A percentile compares a stretch with the other conserved stretches of the same genome.
Conservation (phyloP, 352 stramenopile genomes). For the Phytopythium cucurbitacearum region DNA sequence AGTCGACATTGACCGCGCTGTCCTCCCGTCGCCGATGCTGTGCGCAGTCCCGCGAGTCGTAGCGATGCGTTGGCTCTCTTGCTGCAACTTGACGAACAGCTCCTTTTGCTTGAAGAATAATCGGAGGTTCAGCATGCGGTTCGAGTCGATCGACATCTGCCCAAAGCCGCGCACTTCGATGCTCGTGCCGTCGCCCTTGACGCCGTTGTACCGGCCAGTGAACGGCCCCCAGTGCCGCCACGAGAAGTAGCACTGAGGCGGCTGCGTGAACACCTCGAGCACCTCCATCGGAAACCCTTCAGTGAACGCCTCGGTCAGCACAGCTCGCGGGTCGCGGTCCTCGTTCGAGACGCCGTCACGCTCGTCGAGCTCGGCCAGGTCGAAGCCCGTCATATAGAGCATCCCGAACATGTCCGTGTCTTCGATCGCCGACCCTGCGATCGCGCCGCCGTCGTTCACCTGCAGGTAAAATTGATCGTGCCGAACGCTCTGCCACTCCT, state of each 20-base stretch:
- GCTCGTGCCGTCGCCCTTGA: constrained; percentile 51
- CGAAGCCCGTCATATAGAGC: constrained; percentile 43
- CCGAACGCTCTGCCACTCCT: constrained; percentile 56
- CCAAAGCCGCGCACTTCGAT: constrained; percentile 71
- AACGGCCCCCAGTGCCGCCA: constrained; percentile 82
- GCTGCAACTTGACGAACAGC: constrained; percentile 43
- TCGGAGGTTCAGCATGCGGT: constrained; percentile 41
- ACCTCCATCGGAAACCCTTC: constrained; percentile 81
- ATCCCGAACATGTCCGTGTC: constrained; percentile 73
- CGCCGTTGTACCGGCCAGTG: constrained; percentile 54
- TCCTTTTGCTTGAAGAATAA: constrained; percentile 71
- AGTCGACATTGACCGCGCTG: constrained; percentile 3
- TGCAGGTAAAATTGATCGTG: constrained; percentile 64
- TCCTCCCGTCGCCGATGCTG: constrained; percentile 5
- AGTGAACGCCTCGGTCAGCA: constrained; percentile 60
- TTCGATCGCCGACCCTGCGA: constrained; percentile 25
- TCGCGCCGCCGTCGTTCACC: constrained; percentile 61
- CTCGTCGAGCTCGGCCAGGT: constrained; percentile 21
- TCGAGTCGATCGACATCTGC: constrained; percentile 56
- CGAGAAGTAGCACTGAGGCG: constrained; percentile 69
- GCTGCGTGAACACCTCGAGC: constrained; percentile 72
- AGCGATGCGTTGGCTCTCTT: constrained; percentile 15
- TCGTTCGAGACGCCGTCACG: constrained; percentile 25
- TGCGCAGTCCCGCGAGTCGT: constrained; percentile 16
- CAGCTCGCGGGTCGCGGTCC: constrained; percentile 37